phyloP scores from a whole-genome alignment of 441 rosid species.

The Flueggea neowawraea region DNA sequence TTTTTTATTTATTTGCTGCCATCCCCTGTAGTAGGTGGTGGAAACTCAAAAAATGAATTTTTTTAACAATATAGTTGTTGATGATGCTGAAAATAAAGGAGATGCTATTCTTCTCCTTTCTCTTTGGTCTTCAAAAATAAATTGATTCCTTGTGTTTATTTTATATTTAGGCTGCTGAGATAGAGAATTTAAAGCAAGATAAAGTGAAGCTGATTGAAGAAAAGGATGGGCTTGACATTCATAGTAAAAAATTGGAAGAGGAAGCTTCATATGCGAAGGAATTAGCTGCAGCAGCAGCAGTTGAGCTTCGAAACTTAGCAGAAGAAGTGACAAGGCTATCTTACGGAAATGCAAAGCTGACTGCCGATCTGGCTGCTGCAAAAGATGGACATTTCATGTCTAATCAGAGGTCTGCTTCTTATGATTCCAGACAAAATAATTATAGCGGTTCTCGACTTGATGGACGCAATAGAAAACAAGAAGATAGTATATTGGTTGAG shows the following conservation, averaged over 20 bases:
- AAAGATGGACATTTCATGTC: constrained; percentile 35
- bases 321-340: constrained; percentile 91
- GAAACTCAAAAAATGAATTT: neutral
- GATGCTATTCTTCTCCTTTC: neutral
- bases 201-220: constrained; percentile 57
- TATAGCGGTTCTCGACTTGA: constrained; percentile 23
- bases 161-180: constrained; percentile 59
- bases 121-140: neutral
- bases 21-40: neutral
- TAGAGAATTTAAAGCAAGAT: constrained; percentile 81
- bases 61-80: neutral
- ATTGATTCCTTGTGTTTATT: constrained; percentile 2
- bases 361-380: constrained; percentile 41
- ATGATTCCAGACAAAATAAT: constrained; percentile 29
- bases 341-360: constrained; percentile 78
- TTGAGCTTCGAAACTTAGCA: constrained; percentile 86
- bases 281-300: constrained; percentile 90
- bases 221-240: constrained; percentile 71
- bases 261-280: constrained; percentile 94
- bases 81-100: neutral
- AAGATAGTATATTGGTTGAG: constrained; percentile 30
- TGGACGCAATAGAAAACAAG: constrained; percentile 25
- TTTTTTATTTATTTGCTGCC: constrained; percentile 8
- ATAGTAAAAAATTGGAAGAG: constrained; percentile 62
- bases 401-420: constrained; percentile 27